Evolutionary conservation across 768 basidiomycete species (phyloP), one percentile per base, ranked within the genome.

Genomic region (Tylopilus rubrobrunneus): DNA sequence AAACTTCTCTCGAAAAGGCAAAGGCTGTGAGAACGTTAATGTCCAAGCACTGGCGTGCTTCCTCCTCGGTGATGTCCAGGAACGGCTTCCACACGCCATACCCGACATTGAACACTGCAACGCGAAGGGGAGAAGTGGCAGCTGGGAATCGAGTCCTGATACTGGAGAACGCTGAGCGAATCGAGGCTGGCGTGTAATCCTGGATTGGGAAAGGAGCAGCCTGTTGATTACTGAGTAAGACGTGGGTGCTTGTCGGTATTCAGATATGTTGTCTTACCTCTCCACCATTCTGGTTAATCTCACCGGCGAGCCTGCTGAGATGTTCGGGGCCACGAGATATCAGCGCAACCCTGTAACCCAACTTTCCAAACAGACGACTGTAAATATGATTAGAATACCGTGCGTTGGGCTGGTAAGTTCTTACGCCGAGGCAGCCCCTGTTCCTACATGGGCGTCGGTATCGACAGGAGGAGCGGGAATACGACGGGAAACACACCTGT

Each of bases 271-370:
- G 45, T 52, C 53, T 25, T 28, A 83, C 86, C 58, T 83, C 75
- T 47, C 85, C 86, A n/a, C 85, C 85, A 9, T 71, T 60, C 11
- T 69, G 56, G 48, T 76, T 84, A 42, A 89, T 76, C 53, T 83
- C 80, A 15, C 74, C 66, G 11, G 84, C 78, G 6, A 86, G 68
- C 27, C 70, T 73, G 44, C 78, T 69, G n/a, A 87, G 73, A 21
- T 76, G 63, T 17, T 79, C 78, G 3, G 73, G 62, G 14, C 82
- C 79, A 45, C 86, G 75, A 12, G 86, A 84, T 36, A 89, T 74
- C 42, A 89, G 70, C 1, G 86, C 87, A 31, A 88, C 76, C 41
- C 75, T 79, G 62, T 87, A 89, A 0, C 86, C 86, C 29, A 78
- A 69, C 61, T 80, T 80, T 7, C 81, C 75, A 55, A 86, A 85